phyloP scores from a whole-genome alignment of 2,329 filamentous ascomycete genomes.

The Chaetoscypha palmicola region DNA sequence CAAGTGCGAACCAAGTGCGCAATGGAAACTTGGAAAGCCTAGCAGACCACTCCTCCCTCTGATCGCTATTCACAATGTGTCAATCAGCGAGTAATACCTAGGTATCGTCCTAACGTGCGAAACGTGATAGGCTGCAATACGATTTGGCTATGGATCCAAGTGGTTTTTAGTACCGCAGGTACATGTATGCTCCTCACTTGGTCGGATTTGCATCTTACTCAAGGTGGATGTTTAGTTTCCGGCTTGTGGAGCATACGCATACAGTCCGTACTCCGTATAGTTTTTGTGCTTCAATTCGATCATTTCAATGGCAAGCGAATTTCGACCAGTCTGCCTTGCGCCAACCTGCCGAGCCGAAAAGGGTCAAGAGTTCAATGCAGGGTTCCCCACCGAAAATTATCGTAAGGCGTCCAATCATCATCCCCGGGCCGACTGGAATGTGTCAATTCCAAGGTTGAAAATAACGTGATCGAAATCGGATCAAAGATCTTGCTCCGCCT shows the following conservation, averaged over 20 bases:
- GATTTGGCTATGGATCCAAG: conserved; percentile 2
- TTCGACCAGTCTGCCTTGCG: conserved; percentile 16
- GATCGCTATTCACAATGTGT: background rate
- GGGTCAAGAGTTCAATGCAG: conserved; percentile 3
- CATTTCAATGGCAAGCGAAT: conserved; percentile 4
- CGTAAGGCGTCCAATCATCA: conserved; percentile 22
- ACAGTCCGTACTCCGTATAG: no score
- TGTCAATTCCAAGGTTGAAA: no score
- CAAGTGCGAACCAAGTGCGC: no score
- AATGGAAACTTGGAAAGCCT: background rate
- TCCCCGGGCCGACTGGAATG: no score
- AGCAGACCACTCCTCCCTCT: background rate
- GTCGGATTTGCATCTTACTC: background rate
- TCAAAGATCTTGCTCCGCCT: conserved; percentile 11
- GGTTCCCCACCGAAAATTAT: conserved; percentile 6
- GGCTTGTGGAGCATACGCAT: no score
- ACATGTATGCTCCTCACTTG: background rate
- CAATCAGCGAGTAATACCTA: background rate
- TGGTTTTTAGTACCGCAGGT: background rate
- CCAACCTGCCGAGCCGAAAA: conserved; percentile 3
- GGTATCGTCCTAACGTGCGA: no score
- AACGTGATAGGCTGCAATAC: conserved; percentile 3
- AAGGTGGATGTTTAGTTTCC: no score
- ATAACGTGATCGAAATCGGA: background rate
- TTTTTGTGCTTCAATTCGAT: no score